phyloP scores from a whole-genome alignment of 495 filamentous ascomycete species.

The Cenococcum geophilum region DNA sequence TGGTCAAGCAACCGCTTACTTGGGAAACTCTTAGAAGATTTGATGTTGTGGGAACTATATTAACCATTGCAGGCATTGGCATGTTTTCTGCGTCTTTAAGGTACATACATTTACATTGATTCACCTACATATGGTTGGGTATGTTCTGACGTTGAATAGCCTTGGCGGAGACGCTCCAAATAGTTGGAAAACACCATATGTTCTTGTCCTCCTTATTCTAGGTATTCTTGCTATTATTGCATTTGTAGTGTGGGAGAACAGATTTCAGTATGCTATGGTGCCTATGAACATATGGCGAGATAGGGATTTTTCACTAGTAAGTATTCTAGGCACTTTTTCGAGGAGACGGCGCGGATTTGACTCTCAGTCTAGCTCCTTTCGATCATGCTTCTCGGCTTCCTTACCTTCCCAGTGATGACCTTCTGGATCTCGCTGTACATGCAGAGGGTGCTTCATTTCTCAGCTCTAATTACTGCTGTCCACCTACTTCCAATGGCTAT shows the following conservation, averaged over 20 bases:
- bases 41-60: constrained; percentile 58
- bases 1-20: constrained; percentile 44
- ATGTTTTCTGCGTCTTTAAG: constrained; percentile 59
- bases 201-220: constrained; percentile 37
- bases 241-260: constrained; percentile 40
- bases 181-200: constrained; percentile 41
- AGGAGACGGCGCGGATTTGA: not conserved
- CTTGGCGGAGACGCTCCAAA: constrained; percentile 46
- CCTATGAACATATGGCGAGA: constrained; percentile 43
- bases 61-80: constrained; percentile 59
- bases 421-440: constrained; percentile 55
- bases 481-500: constrained; percentile 39
- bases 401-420: constrained; percentile 33
- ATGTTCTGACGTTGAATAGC: constrained; percentile 27
- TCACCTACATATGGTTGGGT: not conserved
- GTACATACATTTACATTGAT: constrained; percentile 38
- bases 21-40: constrained; percentile 49
- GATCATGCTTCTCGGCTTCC: constrained; percentile 36
- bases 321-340: not conserved
- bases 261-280: constrained; percentile 39
- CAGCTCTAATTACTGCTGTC: constrained; percentile 34
- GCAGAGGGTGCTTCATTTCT: constrained; percentile 39
- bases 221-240: constrained; percentile 33
- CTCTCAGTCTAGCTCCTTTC: constrained; percentile 20
- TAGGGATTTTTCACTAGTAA: constrained; percentile 36